phyloP scores from a whole-genome alignment of 345 rosid genomes.

The Linum tenue region DNA sequence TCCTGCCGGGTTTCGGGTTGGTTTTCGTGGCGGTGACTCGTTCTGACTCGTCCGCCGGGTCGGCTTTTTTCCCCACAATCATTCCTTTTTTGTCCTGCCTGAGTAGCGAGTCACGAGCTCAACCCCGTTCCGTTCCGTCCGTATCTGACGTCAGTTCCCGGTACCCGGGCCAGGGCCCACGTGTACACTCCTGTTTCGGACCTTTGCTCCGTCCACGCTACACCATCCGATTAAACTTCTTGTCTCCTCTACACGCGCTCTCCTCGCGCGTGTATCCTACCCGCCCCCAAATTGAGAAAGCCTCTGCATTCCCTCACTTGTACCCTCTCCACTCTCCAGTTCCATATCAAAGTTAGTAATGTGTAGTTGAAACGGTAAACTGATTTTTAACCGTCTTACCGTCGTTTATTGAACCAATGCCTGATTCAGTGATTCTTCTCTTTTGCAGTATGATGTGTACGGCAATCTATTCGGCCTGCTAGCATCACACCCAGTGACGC shows the following conservation, averaged over 20 bases:
- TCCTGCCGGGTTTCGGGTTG: neutral
- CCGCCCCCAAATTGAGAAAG: neutral
- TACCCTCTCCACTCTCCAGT: too few relatives aligned
- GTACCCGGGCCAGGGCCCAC: neutral
- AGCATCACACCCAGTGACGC: constrained; percentile 83
- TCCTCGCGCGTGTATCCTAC: neutral
- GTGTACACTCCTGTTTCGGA: neutral
- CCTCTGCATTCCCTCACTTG: neutral
- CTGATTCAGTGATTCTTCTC: neutral
- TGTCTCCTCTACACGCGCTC: neutral
- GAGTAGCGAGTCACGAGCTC: neutral
- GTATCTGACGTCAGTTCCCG: neutral
- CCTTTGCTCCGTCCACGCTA: neutral
- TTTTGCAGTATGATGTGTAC: constrained; percentile 70
- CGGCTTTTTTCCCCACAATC: neutral
- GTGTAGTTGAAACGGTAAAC: neutral
- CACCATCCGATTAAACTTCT: neutral
- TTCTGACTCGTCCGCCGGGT: neutral
- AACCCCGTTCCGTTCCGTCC: neutral
- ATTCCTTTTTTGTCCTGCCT: neutral
- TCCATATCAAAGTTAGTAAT: too few relatives aligned
- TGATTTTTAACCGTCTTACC: neutral
- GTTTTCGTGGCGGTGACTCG: neutral
- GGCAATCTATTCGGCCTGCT: constrained; percentile 93
- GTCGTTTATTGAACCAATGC: neutral